Percentiles rank a stretch among this genome's conserved stretches.
These are phyloP conservation scores for Cadophora sp. DNA, from an alignment of 2,329 filamentous ascomycete genomes.

Conservation along the genomic window DNA sequence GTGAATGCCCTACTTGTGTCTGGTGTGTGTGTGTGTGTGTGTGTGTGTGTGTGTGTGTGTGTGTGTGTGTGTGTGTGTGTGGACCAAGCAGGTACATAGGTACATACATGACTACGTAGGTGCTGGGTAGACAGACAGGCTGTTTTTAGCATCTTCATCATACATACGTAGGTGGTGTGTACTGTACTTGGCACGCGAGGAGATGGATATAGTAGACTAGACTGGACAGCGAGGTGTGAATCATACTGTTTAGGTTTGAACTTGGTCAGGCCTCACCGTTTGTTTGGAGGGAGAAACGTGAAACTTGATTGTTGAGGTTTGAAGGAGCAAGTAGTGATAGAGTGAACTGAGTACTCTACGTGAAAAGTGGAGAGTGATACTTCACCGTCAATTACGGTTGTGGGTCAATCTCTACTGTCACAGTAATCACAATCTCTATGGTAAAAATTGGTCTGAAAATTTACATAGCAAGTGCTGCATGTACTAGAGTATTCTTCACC, in stretches of 20 bases:
- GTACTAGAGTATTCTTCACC: neutral
- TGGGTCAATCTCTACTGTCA: neutral
- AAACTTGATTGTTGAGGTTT: neutral
- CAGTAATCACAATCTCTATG: neutral
- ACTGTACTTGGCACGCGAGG: neutral
- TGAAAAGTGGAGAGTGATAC: neutral
- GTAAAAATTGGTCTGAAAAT: neutral
- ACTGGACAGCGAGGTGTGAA: neutral
- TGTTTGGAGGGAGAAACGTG: neutral
- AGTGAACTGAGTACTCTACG: neutral
- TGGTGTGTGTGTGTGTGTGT: neutral
- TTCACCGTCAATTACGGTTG: neutral
- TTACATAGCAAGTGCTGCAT: neutral
- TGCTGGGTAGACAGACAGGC: neutral
- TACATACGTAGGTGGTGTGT: neutral
- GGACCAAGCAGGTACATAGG: neutral
- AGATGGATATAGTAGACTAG: neutral
- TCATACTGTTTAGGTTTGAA: neutral
- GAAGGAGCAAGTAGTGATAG: neutral
- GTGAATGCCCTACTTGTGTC: neutral
- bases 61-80: too few relatives aligned
- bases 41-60: too few relatives aligned
- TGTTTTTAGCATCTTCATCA: slow-evolving; percentile 2
- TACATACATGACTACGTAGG: neutral
- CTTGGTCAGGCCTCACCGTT: neutral